Percentiles rank a stretch among this genome's conserved stretches.
Conservation (phyloP, 768 basidiomycete genomes). For the Rhodotorula graminis region DNA sequence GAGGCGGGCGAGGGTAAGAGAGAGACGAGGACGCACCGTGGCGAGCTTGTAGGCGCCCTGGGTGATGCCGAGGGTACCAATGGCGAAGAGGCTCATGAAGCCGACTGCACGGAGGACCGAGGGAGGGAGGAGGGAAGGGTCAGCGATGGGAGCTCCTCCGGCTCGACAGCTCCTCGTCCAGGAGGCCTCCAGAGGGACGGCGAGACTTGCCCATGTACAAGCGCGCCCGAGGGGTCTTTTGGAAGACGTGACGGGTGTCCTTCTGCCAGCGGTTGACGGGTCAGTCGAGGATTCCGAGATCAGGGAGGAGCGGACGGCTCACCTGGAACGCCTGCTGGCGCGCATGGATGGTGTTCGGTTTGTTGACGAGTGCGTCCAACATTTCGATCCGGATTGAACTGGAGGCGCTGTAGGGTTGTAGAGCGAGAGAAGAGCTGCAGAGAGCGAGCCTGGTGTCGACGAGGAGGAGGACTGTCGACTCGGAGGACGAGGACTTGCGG, state of each 20-base stretch:
- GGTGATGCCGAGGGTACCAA: slow-evolving; percentile 27
- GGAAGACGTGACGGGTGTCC: slow-evolving; percentile 33
- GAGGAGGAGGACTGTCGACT: no score
- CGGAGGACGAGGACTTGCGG: no score
- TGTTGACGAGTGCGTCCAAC: slow-evolving; percentile 21
- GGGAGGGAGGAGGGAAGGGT: neutral
- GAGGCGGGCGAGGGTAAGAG: no score
- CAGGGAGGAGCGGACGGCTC: neutral
- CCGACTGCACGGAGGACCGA: slow-evolving; percentile 3
- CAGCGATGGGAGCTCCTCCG: neutral
- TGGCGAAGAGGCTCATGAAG: slow-evolving; percentile 34
- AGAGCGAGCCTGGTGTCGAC: no score
- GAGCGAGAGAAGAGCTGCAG: no score
- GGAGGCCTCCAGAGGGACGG: neutral
- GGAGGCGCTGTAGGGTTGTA: no score
- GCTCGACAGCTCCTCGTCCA: neutral
- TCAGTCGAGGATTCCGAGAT: no score
- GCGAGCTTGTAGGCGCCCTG: slow-evolving; percentile 30
- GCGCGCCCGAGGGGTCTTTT: slow-evolving; percentile 33
- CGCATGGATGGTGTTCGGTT: slow-evolving; percentile 16
- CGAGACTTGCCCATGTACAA: slow-evolving; percentile 34
- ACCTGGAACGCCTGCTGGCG: slow-evolving; percentile 23
- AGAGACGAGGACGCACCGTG: slow-evolving; percentile 5
- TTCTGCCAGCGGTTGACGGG: neutral
- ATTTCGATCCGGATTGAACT: neutral